Base-by-base conservation (phyloP, 352 stramenopile species). In the Globisporangium paroecandrum region DNA sequence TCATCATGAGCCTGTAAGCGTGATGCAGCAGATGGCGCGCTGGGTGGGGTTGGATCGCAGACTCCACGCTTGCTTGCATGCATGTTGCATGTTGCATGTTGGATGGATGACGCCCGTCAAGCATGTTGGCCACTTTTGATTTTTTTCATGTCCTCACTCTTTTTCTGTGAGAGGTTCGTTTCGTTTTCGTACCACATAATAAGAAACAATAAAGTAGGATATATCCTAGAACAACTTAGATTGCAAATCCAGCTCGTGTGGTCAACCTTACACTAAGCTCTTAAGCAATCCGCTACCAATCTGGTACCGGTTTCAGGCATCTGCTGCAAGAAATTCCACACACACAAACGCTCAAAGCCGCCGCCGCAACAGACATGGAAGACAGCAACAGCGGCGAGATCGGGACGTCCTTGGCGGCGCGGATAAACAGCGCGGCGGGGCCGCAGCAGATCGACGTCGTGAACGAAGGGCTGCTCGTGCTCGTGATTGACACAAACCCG, bases 401-500 rank as follows among this genome's bases (percentile, higher is more conserved):
- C 38, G 62, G 59, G 32, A 68, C 59, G 41, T 71, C 65, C 18
- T 46, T 72, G 18, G 70, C 63, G 10, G 66, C 43, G 46, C 58
- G 47, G 32, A 70, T 62, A 54, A 69, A 69, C 43, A 64, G 64
- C 64, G 55, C 55, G 18, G 10, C 43, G 24, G 43, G 51, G 1
- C 64, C 36, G 29, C 64, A 69, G 55, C 64, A 69, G 43, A 47
- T 54, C 55, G 64, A 69, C 32, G 27, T 61, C 12, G 64, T 64
- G 25, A 22, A 57, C 22, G 83, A 93, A 62, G 85, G 85, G 8
- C 80, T 95, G 3, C 65, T 95, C 18, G 85, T 95, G 69, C 69
- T 93, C 15, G 82, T 95, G 64, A 69, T 95, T 29, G 87, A 95
- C 76, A 95, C 87, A 18, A 91, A 91, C 62, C 87, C 87, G 12